These are phyloP conservation scores for Hymenochaete sp. DNA, from an alignment of 1,284 basidiomycete species.

Conservation along the genomic window DNA sequence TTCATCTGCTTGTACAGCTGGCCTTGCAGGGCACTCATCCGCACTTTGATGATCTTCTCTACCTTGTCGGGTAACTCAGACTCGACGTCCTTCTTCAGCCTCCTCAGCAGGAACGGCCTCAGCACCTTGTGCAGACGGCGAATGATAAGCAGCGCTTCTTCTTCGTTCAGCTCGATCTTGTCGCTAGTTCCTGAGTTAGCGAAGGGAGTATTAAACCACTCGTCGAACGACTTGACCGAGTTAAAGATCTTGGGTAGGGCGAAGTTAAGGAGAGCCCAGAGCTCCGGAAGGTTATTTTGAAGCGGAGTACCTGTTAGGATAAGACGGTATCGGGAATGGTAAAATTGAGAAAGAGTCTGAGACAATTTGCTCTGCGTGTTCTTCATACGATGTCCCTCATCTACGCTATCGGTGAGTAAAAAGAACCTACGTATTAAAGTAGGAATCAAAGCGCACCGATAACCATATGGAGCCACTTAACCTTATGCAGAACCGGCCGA, in stretches of 20 bases:
- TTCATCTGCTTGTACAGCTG: conserved; percentile 98
- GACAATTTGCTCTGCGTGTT: conserved; percentile 95
- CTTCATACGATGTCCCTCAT: conserved; percentile 99
- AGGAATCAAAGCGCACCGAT: conserved; percentile 51
- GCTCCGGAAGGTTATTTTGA: conserved; percentile 97
- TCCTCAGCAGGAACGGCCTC: conserved; percentile 90
- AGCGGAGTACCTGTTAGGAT: conserved; percentile 97
- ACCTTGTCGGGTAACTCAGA: conserved; percentile 97
- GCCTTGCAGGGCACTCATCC: conserved; percentile 91
- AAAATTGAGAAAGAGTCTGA: conserved; percentile 89
- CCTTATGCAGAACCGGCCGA: conserved; percentile 79
- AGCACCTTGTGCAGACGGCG: conserved; percentile 98
- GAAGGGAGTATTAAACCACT: conserved; percentile 99
- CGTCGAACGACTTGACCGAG: conserved; percentile 98
- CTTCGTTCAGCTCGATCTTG: conserved; percentile 99
- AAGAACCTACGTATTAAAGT: conserved; percentile 6
- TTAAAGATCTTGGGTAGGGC: conserved; percentile 98
- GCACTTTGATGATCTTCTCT: conserved; percentile 97
- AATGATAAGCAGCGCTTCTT: conserved; percentile 97
- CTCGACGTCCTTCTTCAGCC: conserved; percentile 99
- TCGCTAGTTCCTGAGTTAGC: conserved; percentile 94
- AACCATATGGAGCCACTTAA: conserved; percentile 99
- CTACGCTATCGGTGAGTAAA: conserved; percentile 30
- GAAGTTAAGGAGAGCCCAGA: conserved; percentile 98
- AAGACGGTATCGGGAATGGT: conserved; percentile 88